Evolutionary conservation across 2,329 filamentous ascomycete genomes (phyloP), one percentile per base, ranked within the genome.

Genomic region (Diaporthe humulicola): DNA sequence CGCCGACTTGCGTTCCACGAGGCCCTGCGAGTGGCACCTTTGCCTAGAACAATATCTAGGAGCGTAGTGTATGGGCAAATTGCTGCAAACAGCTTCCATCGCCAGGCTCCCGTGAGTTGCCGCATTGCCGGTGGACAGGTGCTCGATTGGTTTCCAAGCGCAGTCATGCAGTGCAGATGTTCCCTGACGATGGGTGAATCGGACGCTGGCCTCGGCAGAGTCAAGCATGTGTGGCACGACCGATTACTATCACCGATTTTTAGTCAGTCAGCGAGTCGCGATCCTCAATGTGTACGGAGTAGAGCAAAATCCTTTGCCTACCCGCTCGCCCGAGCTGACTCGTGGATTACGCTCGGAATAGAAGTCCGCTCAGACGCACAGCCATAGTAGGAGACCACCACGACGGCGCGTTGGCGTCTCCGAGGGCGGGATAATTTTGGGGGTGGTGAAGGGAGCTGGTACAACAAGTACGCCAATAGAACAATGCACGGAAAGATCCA

Each of bases 401-500:
- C 48, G 64, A 69, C 19, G 33, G 33, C n/a, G 64, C 48, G 48
- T 54, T 52, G 48, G 64, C 64, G 48, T 40, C 48, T 69, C 64
- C 64, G 64, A 40, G 30, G 45, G 33, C 45, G n/a, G 45, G 45
- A 54, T 52, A 14, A 15, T 52, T 38, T 42, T 33, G 22, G 64
- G 48, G n/a, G n/a, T 36, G 64, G 19, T 54, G 8, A 52, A 40
- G 22, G 28, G 48, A 19, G n/a, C 15, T 22, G 33, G 48, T 52
- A 10, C 64, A 19, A 30, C 19, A 36, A 52, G n/a, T 54, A 40
- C 12, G 48, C 30, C 48, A 69, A 54, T 69, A 69, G 64, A 54
- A 17, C 48, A 28, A 69, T 69, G 64, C 64, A 54, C 64, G 64
- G 64, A 69, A 69, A 30, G 64, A 54, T 69, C 64, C 64, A 69